A percentile compares a stretch with the other conserved stretches of the same genome.
Evolutionary conservation across 495 filamentous ascomycete genomes (phyloP).

Genomic region (Neurospora tetraspora): DNA sequence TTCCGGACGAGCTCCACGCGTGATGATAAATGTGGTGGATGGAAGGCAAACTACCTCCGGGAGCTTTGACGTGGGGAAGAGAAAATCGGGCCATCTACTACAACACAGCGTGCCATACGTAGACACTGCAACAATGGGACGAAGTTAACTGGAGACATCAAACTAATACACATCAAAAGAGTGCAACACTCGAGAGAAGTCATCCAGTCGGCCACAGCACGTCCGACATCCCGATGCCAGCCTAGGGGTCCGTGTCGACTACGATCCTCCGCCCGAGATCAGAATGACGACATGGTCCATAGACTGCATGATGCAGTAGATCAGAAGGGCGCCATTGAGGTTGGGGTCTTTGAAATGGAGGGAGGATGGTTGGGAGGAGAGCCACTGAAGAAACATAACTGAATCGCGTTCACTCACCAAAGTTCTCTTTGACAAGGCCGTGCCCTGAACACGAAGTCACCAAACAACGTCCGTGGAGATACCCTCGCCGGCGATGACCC

Average conservation of each 20-base stretch:
- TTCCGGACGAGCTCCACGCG: neutral
- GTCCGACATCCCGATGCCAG: neutral
- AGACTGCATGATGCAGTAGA: neutral
- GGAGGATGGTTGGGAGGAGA: neutral
- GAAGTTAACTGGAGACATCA: neutral
- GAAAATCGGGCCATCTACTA: neutral
- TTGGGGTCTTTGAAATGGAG: neutral
- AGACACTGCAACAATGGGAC: neutral
- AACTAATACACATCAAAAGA: neutral
- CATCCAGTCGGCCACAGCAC: neutral
- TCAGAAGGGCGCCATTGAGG: neutral
- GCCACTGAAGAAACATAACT: neutral
- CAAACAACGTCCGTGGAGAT: neutral
- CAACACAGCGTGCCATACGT: neutral
- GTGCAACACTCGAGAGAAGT: neutral
- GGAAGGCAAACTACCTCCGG: neutral
- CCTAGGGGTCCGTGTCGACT: neutral
- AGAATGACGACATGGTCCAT: neutral
- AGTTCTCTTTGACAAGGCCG: neutral
- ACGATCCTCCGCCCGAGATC: neutral
- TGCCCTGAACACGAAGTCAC: neutral
- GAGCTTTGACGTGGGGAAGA: neutral
- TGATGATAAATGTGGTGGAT: neutral
- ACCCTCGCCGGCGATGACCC: neutral
- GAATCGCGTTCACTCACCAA: neutral